Base-by-base conservation (phyloP, 257 asterid genomes). In the Marsdenia floribunda region DNA sequence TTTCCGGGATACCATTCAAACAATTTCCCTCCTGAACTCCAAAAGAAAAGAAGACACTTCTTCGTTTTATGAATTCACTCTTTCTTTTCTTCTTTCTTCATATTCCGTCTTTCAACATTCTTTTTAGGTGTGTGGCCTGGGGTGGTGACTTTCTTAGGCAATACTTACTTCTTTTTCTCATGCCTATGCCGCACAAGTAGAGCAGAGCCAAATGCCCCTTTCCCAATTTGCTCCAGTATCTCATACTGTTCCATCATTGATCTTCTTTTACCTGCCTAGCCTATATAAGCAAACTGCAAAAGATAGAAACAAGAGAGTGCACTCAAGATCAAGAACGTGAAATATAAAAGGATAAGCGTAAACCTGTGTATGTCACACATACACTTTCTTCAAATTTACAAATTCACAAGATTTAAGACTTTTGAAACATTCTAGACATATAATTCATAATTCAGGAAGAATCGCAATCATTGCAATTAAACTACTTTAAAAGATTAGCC, bases 181-280 rank as follows among this genome's bases (percentile, higher is more conserved):
- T 76, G 89, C 81, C 89, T 93, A 73, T 93, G 96, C 85, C 91
- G 81, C 80, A 90, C 98, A 63, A 93, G 90, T 80, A 89, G 83
- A 52, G 98, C 98, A 70, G 98, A 90, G 76, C 97, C 98, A 76
- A 93, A 93, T 40, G 98, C 97, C 64, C 98, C 98, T 84, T 91
- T 91, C 73, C 98, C 97, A 73, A 93, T 88, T 86, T 93, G 98
- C 85, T 93, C 98, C 77, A 93, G 80, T 54, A 90, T 73, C 81
- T 89, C 98, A 79, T 93, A 93, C 80, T 88, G 90, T 78, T 93
- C 98, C 98, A 89, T 88, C 79, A 74, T 70, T 75, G 67, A 44
- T 35, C 72, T 71, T 26, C 63, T 74, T 73, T 68, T 79, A 71
- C 76, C 65, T 71, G 73, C 21, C 21, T 77, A 33, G 5, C 21